Percentiles rank a stretch among this genome's conserved stretches.
Conservation (phyloP, 257 asterid genomes). For the Buddleja alternifolia region DNA sequence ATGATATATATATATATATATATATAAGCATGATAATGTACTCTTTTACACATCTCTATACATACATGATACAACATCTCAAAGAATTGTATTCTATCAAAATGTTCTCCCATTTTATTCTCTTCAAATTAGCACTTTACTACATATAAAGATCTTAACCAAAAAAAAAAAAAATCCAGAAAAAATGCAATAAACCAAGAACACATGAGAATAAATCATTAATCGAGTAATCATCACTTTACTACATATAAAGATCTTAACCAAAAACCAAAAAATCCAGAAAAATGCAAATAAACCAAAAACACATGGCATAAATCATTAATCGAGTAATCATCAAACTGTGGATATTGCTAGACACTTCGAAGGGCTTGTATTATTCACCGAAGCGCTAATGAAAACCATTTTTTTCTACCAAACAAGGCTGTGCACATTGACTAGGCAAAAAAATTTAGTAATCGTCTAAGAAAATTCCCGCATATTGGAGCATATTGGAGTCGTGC, state of each 20-base stretch:
- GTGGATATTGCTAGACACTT: constrained; percentile 11
- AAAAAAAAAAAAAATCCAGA: too few species aligned
- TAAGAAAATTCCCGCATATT: background rate
- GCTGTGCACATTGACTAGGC: background rate
- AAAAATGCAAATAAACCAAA: constrained; percentile 12
- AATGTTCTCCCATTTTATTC: too few species aligned
- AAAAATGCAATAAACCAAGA: constrained; percentile 17
- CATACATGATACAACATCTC: too few species aligned
- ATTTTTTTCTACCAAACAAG: background rate
- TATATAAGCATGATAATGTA: too few species aligned
- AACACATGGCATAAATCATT: background rate
- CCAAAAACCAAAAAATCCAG: too few species aligned
- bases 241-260: background rate
- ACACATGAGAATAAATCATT: background rate
- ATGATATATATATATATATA: too few species aligned
- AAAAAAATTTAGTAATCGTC: background rate
- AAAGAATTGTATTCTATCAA: too few species aligned
- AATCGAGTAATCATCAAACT: constrained; percentile 3
- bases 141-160: too few species aligned
- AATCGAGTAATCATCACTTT: background rate
- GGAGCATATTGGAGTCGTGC: background rate
- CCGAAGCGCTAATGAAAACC: background rate
- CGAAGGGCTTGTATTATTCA: background rate
- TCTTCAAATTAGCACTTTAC: too few species aligned
- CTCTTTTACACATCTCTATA: too few species aligned